Evolutionary conservation across 495 filamentous ascomycete species (phyloP), one percentile per base, ranked within the genome.

Genomic region (Aspergillus biplanus): DNA sequence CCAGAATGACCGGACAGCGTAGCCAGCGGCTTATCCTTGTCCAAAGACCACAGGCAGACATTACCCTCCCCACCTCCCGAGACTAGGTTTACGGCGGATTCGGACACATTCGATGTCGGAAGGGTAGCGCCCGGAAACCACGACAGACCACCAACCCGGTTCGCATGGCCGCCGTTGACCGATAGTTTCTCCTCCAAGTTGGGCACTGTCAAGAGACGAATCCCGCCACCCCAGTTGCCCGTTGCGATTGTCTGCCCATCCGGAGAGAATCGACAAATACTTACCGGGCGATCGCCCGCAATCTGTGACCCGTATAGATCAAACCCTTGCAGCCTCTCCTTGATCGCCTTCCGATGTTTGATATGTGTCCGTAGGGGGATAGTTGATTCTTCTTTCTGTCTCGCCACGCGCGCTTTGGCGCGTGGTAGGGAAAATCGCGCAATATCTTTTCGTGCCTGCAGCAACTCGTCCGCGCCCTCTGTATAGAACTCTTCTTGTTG

Each of bases 401-500:
- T 87, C 5, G 85, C 86, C 7, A 97, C 83, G 59, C 94, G 82
- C 57, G 82, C 78, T 71, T 90, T 92, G 52, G 95, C 92, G 52
- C 90, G 81, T 5, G 93, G 93, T 33, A 99, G 75, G 15, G 92
- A 96, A 74, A 88, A 98, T 16, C 84, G 79, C 7, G 95, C 96
- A 59, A 99, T 96, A 8, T 87, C 83, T 70, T 86, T 89, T 52
- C 95, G 83, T 6, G 92, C 91, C 21, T 89, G 81, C 16, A 97
- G 79, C 11, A 99, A 78, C 54, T 90, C 90, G 9, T 85, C 77
- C 4, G 83, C 81, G 0, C 96, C 95, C 55, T 89, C 84, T 0
- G 94, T 97, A 71, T 97, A 99, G 72, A 97, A 98, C 66, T 99
- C 95, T 71, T 97, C 95, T 65, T 97, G 92, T 67, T 92, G 88